Evolutionary conservation across 495 filamentous ascomycete genomes (phyloP).

Genomic region (Trichoderma asperelloides): DNA sequence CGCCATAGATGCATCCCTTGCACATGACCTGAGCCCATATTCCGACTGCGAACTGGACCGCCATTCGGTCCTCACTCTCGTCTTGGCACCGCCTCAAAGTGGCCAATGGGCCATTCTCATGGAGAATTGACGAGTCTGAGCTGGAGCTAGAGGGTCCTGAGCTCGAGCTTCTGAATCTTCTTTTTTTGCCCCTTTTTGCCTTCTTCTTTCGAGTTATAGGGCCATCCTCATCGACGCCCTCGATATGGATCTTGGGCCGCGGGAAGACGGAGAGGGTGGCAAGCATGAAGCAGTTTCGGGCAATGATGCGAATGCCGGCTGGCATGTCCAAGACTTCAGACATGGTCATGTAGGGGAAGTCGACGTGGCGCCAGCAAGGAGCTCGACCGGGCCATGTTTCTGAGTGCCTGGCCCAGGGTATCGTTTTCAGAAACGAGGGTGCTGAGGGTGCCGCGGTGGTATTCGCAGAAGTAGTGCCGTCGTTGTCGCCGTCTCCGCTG

Average conservation of each 20-base stretch:
- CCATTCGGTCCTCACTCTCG: conserved; percentile 15
- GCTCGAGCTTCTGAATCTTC: not conserved
- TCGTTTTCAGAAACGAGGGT: not conserved
- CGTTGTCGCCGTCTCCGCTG: not conserved
- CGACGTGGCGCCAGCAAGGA: conserved; percentile 47
- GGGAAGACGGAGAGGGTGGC: conserved; percentile 27
- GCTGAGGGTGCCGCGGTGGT: not conserved
- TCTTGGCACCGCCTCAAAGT: not conserved
- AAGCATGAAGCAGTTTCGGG: conserved; percentile 43
- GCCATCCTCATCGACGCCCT: not conserved
- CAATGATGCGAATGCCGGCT: conserved; percentile 47
- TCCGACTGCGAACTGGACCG: conserved; percentile 30
- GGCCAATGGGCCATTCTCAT: not conserved
- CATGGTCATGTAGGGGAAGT: conserved; percentile 48
- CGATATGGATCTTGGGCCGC: conserved; percentile 18
- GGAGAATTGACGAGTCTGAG: not conserved
- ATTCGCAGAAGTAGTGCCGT: too few relatives aligned
- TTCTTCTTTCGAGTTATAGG: not conserved
- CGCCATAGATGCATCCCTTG: conserved; percentile 49
- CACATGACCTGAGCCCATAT: conserved; percentile 44
- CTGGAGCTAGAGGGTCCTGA: not conserved
- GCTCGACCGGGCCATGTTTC: conserved; percentile 28
- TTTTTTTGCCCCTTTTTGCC: too few relatives aligned
- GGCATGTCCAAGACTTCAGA: conserved; percentile 42
- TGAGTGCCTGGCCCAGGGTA: not conserved